phyloP scores from a whole-genome alignment of 768 basidiomycete genomes.

The Lactifluus piperatus region DNA sequence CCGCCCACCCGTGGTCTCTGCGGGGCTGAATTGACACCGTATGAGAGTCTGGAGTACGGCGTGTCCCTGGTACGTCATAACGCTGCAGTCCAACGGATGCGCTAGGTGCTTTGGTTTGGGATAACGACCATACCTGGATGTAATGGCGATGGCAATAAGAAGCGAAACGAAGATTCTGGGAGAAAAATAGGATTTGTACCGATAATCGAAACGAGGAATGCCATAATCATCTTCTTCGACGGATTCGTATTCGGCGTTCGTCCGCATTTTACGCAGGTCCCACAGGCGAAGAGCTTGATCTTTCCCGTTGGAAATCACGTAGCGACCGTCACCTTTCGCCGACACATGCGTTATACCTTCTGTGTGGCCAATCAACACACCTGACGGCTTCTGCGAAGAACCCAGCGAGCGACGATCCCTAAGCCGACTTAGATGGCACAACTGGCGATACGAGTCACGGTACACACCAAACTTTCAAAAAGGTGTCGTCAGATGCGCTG shows the following conservation, averaged over 20 bases:
- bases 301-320: constrained; percentile 92
- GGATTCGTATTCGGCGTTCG: constrained; percentile 54
- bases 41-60: constrained; percentile 86
- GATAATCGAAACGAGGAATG: constrained; percentile 64
- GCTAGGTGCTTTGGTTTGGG: constrained; percentile 50
- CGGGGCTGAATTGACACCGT: constrained; percentile 92
- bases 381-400: constrained; percentile 65
- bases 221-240: constrained; percentile 46
- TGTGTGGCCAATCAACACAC: constrained; percentile 90
- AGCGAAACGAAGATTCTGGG: not conserved
- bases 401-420: constrained; percentile 48
- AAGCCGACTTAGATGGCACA: not conserved
- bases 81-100: constrained; percentile 86
- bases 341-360: constrained; percentile 94
- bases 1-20: constrained; percentile 82
- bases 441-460: not conserved
- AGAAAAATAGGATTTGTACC: constrained; percentile 37
- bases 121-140: constrained; percentile 51
- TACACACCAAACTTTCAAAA: constrained; percentile 87
- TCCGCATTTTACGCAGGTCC: constrained; percentile 91
- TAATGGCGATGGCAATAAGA: not conserved
- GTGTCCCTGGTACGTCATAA: constrained; percentile 95
- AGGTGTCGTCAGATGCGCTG: constrained; percentile 91
- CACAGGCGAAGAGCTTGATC: constrained; percentile 88
- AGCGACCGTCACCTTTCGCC: constrained; percentile 93